A percentile compares a stretch with the other conserved stretches of the same genome.
These are phyloP conservation scores for Glycine latifolia DNA, from an alignment of 306 rosid species.

Conservation along the genomic window DNA sequence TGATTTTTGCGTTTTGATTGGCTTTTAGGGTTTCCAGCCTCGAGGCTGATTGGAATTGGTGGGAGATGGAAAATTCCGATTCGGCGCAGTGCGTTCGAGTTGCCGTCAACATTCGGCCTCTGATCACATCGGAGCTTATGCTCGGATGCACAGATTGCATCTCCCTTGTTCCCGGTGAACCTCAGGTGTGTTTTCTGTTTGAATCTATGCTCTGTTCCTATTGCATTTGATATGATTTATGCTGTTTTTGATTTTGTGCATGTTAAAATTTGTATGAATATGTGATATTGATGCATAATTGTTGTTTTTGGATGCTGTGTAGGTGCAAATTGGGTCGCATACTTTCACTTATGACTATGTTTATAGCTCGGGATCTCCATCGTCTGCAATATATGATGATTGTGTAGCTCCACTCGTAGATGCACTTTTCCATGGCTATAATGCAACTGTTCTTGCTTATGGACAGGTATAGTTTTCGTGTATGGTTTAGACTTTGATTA, in stretches of 20 bases:
- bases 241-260: not conserved
- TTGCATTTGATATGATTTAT: not conserved
- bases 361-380: constrained; percentile 60
- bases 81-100: constrained; percentile 79
- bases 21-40: constrained; percentile 46
- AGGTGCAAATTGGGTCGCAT: constrained; percentile 95
- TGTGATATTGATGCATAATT: not conserved
- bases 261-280: not conserved
- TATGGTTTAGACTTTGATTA: not conserved
- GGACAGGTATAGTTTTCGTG: constrained; percentile 74
- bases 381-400: constrained; percentile 65
- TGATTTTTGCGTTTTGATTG: not conserved
- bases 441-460: constrained; percentile 95
- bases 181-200: constrained; percentile 59
- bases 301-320: constrained; percentile 22
- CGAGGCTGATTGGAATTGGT: constrained; percentile 16
- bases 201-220: not conserved
- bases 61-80: constrained; percentile 73
- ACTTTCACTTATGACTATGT: constrained; percentile 86
- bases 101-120: constrained; percentile 85
- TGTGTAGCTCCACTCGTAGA: constrained; percentile 92
- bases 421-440: constrained; percentile 85
- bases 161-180: constrained; percentile 81
- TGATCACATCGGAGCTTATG: constrained; percentile 85
- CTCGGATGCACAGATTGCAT: constrained; percentile 92